Percentiles rank a stretch among this genome's conserved stretches.
Evolutionary conservation across 108 stramenopile genomes (phyloP).

Genomic region (Parietichytrium sp.): DNA sequence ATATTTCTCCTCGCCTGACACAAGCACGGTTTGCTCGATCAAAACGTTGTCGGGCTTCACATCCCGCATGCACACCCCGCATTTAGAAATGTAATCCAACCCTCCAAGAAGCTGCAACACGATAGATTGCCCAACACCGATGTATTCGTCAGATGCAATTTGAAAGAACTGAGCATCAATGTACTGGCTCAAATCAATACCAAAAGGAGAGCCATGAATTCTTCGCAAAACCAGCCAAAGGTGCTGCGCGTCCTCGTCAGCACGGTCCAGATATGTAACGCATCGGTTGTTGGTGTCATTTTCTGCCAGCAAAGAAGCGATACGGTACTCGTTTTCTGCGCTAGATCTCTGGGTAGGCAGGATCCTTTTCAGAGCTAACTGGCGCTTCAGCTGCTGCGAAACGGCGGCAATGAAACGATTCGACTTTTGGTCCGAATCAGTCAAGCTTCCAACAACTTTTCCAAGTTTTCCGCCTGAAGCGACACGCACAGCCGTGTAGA

Average conservation of each 20-base stretch:
- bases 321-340: neutral
- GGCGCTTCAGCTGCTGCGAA: conserved; percentile 12
- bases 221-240: neutral
- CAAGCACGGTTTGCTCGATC: neutral
- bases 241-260: neutral
- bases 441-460: too few relatives aligned
- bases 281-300: neutral
- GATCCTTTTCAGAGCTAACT: conserved; percentile 18
- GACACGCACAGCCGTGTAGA: conserved; percentile 14
- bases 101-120: conserved; percentile 18
- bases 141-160: neutral
- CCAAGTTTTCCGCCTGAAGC: too few relatives aligned
- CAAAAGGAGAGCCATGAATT: neutral
- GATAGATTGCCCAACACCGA: neutral
- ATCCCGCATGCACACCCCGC: neutral
- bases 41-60: conserved; percentile 33
- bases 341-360: conserved; percentile 3
- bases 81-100: neutral
- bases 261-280: conserved; percentile 6
- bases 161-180: conserved; percentile 7
- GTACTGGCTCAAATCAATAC: neutral
- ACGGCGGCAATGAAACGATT: neutral
- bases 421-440: too few relatives aligned
- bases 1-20: neutral
- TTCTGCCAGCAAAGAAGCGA: neutral